These are phyloP conservation scores for Zea mays DNA, from an alignment of 176 grass and related monocot genomes.

Conservation along the genomic window Zm-B73-REFERENCE-NAM-5.0 NC_050103.1:29954001-29954500, in stretches of 20 bases:
- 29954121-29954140: conserved; percentile 21
- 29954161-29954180: conserved; percentile 20
- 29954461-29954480: too few relatives aligned
- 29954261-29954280: not conserved
- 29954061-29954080: too few relatives aligned
- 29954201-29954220: not conserved
- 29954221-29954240: not conserved
- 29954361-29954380: too few relatives aligned
- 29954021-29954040: not conserved
- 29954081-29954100: too few relatives aligned
- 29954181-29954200: not conserved
- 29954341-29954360: too few relatives aligned
- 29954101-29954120: conserved; percentile 30
- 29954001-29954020: conserved; percentile 24
- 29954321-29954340: too few relatives aligned
- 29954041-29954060: not conserved
- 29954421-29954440: too few relatives aligned
- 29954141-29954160: conserved; percentile 18
- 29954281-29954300: not conserved
- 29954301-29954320: too few relatives aligned
- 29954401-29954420: too few relatives aligned
- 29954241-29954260: not conserved
- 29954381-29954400: too few relatives aligned
- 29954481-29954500: too few relatives aligned
- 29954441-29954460: too few relatives aligned